Evolutionary conservation across 306 rosid genomes (phyloP), one percentile per base, ranked within the genome.

Genomic region (Prunus dulcis): DNA sequence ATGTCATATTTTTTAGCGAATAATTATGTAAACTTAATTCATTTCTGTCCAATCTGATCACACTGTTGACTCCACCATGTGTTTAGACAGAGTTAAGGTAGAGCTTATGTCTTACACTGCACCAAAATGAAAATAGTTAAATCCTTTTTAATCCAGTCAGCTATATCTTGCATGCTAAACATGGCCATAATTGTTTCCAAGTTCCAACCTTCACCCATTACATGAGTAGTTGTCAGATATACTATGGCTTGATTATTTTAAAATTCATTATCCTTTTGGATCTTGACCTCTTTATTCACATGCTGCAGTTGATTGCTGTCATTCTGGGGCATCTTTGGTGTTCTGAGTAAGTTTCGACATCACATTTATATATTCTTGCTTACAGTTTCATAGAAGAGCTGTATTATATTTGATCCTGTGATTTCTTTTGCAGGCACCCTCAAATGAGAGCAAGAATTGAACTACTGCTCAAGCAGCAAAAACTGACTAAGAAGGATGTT

Each of bases 281-380:
- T 28, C 49, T 66, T 72, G 45, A 72, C 56, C 79, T 73, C 64
- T 67, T 68, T 56, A 27, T 81, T 38, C 53, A n/a, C 86, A 60
- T 81, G 74, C 64, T 85, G 90, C 92, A 92, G 98, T 80, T 94
- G 86, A 76, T 86, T 85, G 93, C 97, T 75, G 91, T 90, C 60
- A 94, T 94, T 76, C 81, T 94, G 85, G 96, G 98, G 56, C 96
- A 94, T 82, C 51, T 94, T 75, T 94, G 98, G 96, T 90, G 98
- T 85, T 92, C 92, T 3, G 98, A 90, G 98, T 94, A 86, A 85
- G 98, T 84, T 69, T 75, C 58, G 64, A 30, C 53, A 27, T 79
- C 30, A 5, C 27, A 22, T 12, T 20, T 70, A 22, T 56, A 46
- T 20, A 20, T 18, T 28, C 60, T 32, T 23, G 20, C 50, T 25